Base-by-base conservation (phyloP, 139 green algal species). In the Chlorella sp. region DNA sequence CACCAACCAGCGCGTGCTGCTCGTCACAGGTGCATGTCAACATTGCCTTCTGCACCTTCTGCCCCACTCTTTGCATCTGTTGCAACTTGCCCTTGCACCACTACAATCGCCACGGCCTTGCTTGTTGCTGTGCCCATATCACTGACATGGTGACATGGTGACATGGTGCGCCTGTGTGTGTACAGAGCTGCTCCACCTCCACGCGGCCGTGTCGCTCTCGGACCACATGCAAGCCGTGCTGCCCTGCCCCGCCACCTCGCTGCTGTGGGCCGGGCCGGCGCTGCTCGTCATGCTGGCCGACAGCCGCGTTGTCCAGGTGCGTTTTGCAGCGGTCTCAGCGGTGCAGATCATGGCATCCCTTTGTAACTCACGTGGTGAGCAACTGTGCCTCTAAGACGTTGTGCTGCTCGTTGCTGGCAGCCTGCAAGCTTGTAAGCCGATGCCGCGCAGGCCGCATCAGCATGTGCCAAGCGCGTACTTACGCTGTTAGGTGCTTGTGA, bases 181-280 rank as follows among this genome's bases (percentile, higher is more conserved):
- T 17, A 27, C 31, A 69, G 31, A 33, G 31, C 27, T 62, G 35
- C 67, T 62, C 23, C 67, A 35, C n/a, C 26, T 79, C 3, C 35
- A 78, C 2, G 75, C 74, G 1, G 22, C 71, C 6, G 70, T 85
- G 62, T 35, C 30, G 2, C 51, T 74, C 3, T n/a, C 61, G 30
- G 35, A 49, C 64, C 49, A 74, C 49, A 67, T 67, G 50, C 66
- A 73, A 65, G 76, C 61, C 10, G 71, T 65, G 22, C 1, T 76
- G 22, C 30, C 49, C 26, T 35, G 64, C 30, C 65, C 79, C n/a
- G 79, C 82, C 35, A 84, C 83, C 1, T 80, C 69, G 3, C 70
- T 85, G 22, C 30, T 84, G 63, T 88, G 83, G 83, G 79, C 72
- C 31, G 83, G 83, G 34, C 80, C 80, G 1, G 74, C 74, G 32